Percentiles rank a stretch among this genome's conserved stretches.
Conservation (phyloP, 2,329 filamentous ascomycete species). For the Alternaria hordeiaustralica region DNA sequence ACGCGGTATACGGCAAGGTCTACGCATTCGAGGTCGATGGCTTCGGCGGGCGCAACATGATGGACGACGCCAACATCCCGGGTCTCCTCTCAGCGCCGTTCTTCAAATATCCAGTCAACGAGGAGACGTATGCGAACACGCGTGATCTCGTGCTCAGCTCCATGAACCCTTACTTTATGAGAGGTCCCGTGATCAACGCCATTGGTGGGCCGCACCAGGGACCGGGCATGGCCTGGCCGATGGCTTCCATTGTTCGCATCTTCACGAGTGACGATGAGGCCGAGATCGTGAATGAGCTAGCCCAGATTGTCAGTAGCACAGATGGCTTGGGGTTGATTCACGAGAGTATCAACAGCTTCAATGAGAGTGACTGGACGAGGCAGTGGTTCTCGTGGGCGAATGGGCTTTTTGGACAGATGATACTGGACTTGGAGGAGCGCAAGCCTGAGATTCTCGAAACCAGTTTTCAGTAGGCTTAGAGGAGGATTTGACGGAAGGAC, state of each 20-base stretch:
- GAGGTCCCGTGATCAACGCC: conserved; percentile 56
- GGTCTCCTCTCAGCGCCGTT: conserved; percentile 70
- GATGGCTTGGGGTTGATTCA: conserved; percentile 59
- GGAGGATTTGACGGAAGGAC: neutral
- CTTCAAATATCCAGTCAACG: conserved; percentile 60
- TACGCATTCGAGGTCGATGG: conserved; percentile 60
- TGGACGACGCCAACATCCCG: conserved; percentile 77
- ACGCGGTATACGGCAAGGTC: conserved; percentile 47
- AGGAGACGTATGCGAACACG: conserved; percentile 56
- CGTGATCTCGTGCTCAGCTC: conserved; percentile 53
- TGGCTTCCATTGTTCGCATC: conserved; percentile 59
- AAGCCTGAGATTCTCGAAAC: conserved; percentile 52
- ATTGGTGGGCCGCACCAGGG: conserved; percentile 59
- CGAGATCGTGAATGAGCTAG: conserved; percentile 55
- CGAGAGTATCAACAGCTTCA: conserved; percentile 59
- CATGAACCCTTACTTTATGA: conserved; percentile 59
- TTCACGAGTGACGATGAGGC: conserved; percentile 56
- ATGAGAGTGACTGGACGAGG: conserved; percentile 55
- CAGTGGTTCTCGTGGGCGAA: conserved; percentile 62
- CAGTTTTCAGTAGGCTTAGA: conserved; percentile 50
- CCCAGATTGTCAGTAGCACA: conserved; percentile 55
- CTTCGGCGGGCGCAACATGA: conserved; percentile 60
- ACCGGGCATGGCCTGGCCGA: conserved; percentile 58
- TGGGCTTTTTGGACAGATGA: conserved; percentile 59
- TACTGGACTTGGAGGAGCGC: conserved; percentile 53